Base-by-base conservation (phyloP, 345 rosid genomes). In the Eucalyptus marginata region DNA sequence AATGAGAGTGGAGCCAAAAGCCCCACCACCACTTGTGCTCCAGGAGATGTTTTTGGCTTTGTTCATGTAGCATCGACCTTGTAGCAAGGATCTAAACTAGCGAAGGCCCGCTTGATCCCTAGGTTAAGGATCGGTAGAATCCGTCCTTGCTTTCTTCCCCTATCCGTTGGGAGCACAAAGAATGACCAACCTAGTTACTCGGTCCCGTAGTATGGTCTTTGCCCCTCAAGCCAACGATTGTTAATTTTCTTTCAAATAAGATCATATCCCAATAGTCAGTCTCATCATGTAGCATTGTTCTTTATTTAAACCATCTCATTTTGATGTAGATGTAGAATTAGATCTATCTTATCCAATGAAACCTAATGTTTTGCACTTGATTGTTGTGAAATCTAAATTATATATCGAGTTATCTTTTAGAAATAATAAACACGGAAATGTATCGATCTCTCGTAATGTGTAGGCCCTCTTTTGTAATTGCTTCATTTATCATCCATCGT, bases 171-270 rank as follows among this genome's bases (percentile, higher is more conserved):
- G 56, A 56, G 62, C 6, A 22, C 62, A 24, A 9, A 56, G 29
- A 56, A 0, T 25, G 31, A 29, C n/a, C 31, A 1, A 27, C 68
- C 68, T 13, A 6, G 15, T 27, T 13, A 59, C 31, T 31, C 68
- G 27, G 3, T 10, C 62, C 13, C 0, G 8, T 27, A 3, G 8
- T 12, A 27, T 4, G 15, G 15, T 27, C 68, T 27, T 12, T 4
- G 68, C 11, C 31, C 2, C 2, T 31, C 68, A 59, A 3, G 31
- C 15, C 31, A 27, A 12, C 16, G 8, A 6, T 27, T 59, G 15
- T 29, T 59, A 59, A 59, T 29, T 59, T 59, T 59, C 14, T 27
- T 59, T 27, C 31, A 11, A 12, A 27, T 27, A 59, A 59, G 31
- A 59, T 59, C 68, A 6, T 24, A 25, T 59, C 8, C 16, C 15